Evolutionary conservation across 495 filamentous ascomycete genomes (phyloP), one percentile per base, ranked within the genome.

Genomic region (Lophiostoma macrostomum): DNA sequence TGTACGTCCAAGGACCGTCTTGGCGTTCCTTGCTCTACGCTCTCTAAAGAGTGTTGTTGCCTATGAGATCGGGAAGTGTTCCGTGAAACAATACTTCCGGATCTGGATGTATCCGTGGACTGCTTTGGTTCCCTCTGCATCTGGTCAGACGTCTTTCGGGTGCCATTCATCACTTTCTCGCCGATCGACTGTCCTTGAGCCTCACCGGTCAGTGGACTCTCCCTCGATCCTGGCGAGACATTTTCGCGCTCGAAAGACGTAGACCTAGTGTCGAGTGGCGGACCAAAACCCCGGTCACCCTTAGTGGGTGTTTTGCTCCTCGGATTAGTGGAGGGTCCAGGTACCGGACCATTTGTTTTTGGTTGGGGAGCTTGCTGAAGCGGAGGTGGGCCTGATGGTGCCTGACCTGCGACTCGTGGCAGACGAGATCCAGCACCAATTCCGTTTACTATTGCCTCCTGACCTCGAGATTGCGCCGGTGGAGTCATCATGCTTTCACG

Each of bases 291-390:
- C 65, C 73, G 55, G 10, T 65, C 58, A 13, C 27, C 34, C 31
- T 58, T 56, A 22, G 81, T 80, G 0, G 82, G 81, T 0, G 81
- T 83, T 58, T 80, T 83, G 63, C 76, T 83, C 58, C 80, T 64
- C 1, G 22, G 44, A 18, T 40, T 52, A 24, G 23, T 56, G 20
- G 23, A 19, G 13, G 45, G 30, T 8, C 25, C 55, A 16, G 49
- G 23, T 8, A 13, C 25, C 5, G 53, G 31, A 3, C 59, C 59
- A 24, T 80, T 82, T 14, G 73, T 58, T 41, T 84, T 74, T 14
- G 90, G 90, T 22, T 84, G 83, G 0, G 91, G 90, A 14, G 90
- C 82, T 69, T 94, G 89, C 29, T 89, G 87, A 30, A 85, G 84
- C 18, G 91, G 91, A 31, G 91, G 88, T 36, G 91, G 91, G 12